A percentile compares a stretch with the other conserved stretches of the same genome.
These are phyloP conservation scores for Chaetomium olivaceum DNA, from an alignment of 2,329 filamentous ascomycete genomes.

Conservation along the genomic window DNA sequence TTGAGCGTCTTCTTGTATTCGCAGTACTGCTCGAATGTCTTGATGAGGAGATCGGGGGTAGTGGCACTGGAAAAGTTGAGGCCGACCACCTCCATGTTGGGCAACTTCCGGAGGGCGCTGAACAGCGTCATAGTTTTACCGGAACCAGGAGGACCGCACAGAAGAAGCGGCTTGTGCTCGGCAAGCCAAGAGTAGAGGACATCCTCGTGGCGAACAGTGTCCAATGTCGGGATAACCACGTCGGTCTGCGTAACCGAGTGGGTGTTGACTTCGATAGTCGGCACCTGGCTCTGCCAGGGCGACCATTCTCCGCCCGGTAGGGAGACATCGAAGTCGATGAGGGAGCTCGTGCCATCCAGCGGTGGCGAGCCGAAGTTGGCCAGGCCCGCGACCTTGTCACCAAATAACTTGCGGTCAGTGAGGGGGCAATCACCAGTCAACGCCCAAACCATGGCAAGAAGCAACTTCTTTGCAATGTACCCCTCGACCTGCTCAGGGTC, in stretches of 20 bases:
- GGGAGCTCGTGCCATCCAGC: conserved; percentile 73
- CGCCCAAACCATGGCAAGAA: conserved; percentile 92
- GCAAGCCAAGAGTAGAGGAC: conserved; percentile 99
- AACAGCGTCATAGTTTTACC: conserved; percentile 99
- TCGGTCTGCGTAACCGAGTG: conserved; percentile 98
- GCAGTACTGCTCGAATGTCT: conserved; percentile 99
- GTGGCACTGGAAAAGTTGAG: conserved; percentile 99
- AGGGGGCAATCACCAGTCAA: conserved; percentile 94
- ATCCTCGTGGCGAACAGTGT: conserved; percentile 96
- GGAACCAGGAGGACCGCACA: conserved; percentile 96
- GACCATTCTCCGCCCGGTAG: conserved; percentile 87
- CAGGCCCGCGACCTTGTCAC: conserved; percentile 77
- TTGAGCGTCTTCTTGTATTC: conserved; percentile 99
- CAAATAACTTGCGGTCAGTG: conserved; percentile 81
- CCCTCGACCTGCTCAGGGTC: conserved; percentile 86
- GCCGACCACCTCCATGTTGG: conserved; percentile 98
- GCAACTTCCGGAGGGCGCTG: conserved; percentile 91
- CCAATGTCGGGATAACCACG: conserved; percentile 94
- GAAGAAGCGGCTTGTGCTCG: conserved; percentile 93
- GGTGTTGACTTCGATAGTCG: conserved; percentile 93
- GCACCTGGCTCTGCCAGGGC: conserved; percentile 92
- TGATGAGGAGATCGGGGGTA: conserved; percentile 94
- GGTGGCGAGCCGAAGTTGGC: conserved; percentile 84
- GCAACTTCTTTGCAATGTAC: conserved; percentile 89
- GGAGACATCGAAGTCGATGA: conserved; percentile 94